These are phyloP conservation scores for Amanita pallidorosea DNA, from an alignment of 768 basidiomycete genomes.

Conservation along the genomic window DNA sequence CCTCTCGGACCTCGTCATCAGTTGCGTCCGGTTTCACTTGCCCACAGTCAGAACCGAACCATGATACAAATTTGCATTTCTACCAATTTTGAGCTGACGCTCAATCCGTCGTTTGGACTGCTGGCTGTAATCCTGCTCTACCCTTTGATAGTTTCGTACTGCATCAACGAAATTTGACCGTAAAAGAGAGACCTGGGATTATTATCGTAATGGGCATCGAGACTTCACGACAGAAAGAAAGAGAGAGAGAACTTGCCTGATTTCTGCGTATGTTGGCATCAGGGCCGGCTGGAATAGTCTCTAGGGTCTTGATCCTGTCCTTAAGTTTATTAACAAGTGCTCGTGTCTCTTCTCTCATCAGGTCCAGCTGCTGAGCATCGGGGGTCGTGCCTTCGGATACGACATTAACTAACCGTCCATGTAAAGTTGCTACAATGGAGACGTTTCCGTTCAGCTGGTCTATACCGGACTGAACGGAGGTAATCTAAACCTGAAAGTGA, in stretches of 20 bases:
- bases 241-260: conserved; percentile 14
- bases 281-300: conserved; percentile 19
- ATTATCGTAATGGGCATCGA: background rate
- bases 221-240: no score
- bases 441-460: conserved; percentile 27
- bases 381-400: conserved; percentile 19
- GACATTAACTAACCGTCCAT: conserved; percentile 25
- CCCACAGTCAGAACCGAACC: background rate
- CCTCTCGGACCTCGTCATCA: conserved; percentile 64
- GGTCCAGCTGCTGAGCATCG: conserved; percentile 35
- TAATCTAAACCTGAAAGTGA: conserved; percentile 18
- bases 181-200: conserved; percentile 42
- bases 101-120: conserved; percentile 59
- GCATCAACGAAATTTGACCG: conserved; percentile 66
- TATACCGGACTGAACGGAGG: conserved; percentile 30
- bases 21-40: conserved; percentile 83
- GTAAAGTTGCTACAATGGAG: conserved; percentile 24
- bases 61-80: conserved; percentile 5
- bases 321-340: conserved; percentile 47
- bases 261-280: conserved; percentile 29
- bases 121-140: conserved; percentile 60
- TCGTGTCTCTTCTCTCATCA: conserved; percentile 49
- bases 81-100: conserved; percentile 72
- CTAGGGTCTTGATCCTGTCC: conserved; percentile 46
- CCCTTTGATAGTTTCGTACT: conserved; percentile 66